phyloP scores from a whole-genome alignment of 768 basidiomycete genomes.

The Plicaturopsis crispa region DNA sequence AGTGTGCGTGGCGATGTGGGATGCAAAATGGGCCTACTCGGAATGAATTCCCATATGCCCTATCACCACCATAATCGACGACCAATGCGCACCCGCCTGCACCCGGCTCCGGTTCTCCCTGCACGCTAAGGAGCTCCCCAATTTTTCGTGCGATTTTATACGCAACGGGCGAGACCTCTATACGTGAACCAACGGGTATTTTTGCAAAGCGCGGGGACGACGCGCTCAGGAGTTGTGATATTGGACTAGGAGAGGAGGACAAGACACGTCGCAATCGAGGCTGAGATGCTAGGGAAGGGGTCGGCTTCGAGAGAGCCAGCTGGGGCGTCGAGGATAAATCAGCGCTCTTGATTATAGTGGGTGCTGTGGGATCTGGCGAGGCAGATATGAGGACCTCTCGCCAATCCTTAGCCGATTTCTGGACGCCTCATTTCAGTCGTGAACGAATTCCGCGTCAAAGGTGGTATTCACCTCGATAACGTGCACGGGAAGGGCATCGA shows the following conservation, averaged over 20 bases:
- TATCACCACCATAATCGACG: conserved; percentile 82
- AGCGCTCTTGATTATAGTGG: conserved; percentile 17
- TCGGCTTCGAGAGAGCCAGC: conserved; percentile 11
- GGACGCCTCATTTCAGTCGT: conserved; percentile 3
- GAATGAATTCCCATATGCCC: conserved; percentile 66
- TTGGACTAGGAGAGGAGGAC: conserved; percentile 46
- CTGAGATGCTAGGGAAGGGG: too few species aligned
- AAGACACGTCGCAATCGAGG: conserved; percentile 58
- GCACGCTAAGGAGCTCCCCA: conserved; percentile 63
- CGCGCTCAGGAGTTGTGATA: conserved; percentile 47
- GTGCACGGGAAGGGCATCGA: conserved; percentile 93
- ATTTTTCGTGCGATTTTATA: conserved; percentile 63
- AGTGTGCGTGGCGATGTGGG: too few species aligned
- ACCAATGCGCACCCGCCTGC: conserved; percentile 59
- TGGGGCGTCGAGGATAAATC: conserved; percentile 10
- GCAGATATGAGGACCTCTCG: conserved; percentile 71
- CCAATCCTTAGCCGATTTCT: conserved; percentile 81
- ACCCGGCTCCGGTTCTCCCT: too few species aligned
- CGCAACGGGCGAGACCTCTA: conserved; percentile 75
- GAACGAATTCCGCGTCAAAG: too few species aligned
- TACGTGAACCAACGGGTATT: conserved; percentile 59
- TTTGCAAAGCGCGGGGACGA: conserved; percentile 65
- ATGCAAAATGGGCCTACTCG: conserved; percentile 48
- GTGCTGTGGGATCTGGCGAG: conserved; percentile 29
- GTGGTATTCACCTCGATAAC: conserved; percentile 77